Conservation (phyloP, 2,329 filamentous ascomycete genomes). For the Colletotrichum musicola region DNA sequence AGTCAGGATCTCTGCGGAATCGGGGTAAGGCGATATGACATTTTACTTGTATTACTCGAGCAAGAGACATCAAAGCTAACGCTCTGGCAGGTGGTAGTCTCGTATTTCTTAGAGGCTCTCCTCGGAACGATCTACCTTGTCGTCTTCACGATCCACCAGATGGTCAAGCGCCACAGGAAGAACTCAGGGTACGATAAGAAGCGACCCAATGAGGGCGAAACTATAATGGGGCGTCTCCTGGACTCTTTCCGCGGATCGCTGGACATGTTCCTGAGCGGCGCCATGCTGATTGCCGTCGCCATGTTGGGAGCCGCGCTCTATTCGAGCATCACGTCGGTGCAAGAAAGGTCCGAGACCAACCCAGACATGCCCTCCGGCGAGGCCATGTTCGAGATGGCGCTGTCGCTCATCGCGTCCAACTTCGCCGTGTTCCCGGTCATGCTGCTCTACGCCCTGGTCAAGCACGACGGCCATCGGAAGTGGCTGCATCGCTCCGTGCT, state of each 20-base stretch:
- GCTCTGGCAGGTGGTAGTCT: constrained; percentile 21
- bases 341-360: constrained; percentile 15
- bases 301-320: constrained; percentile 37
- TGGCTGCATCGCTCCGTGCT: constrained; percentile 36
- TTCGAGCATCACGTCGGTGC: not conserved
- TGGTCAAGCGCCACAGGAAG: not conserved
- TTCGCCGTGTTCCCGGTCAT: constrained; percentile 37
- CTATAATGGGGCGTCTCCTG: constrained; percentile 8
- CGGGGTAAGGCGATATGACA: constrained; percentile 14
- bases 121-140: constrained; percentile 35
- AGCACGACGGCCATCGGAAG: constrained; percentile 34
- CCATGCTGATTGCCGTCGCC: constrained; percentile 36
- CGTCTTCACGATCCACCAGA: constrained; percentile 31
- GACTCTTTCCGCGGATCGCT: constrained; percentile 38
- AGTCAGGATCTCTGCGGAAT: constrained; percentile 36
- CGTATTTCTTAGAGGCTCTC: constrained; percentile 35
- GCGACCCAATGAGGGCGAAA: constrained; percentile 8
- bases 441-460: constrained; percentile 35
- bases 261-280: constrained; percentile 33
- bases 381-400: constrained; percentile 18
- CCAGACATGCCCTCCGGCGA: constrained; percentile 30
- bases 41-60: not conserved
- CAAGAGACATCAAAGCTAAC: too few species aligned
- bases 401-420: constrained; percentile 33
- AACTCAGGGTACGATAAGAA: constrained; percentile 11